A percentile compares a stretch with the other conserved stretches of the same genome.
Conservation (phyloP, 805 yeast species). For the Nakazawaea pomicola region DNA sequence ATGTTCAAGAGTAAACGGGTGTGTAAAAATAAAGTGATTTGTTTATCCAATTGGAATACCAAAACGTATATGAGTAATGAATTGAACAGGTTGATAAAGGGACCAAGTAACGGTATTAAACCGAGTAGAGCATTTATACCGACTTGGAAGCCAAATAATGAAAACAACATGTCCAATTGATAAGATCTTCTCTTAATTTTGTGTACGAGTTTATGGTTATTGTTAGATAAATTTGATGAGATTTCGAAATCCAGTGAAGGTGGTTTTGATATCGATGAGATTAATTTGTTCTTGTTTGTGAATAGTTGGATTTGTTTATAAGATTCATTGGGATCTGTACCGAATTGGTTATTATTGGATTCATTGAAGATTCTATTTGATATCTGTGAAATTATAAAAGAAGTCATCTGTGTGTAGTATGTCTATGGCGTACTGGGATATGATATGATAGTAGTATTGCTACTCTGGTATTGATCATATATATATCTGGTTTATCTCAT, state of each 20-base stretch:
- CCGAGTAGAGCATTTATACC: conserved; percentile 35
- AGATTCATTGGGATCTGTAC: too few relatives aligned
- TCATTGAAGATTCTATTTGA: background rate
- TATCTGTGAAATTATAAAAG: background rate
- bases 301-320: too few relatives aligned
- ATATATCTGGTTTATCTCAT: too few relatives aligned
- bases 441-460: background rate
- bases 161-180: conserved; percentile 39
- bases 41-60: conserved; percentile 28
- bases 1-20: conserved; percentile 33
- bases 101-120: conserved; percentile 34
- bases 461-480: too few relatives aligned
- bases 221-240: conserved; percentile 31
- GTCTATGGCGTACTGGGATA: too few relatives aligned
- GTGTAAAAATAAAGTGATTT: conserved; percentile 35
- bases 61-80: conserved; percentile 17
- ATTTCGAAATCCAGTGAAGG: too few relatives aligned
- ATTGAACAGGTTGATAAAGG: conserved; percentile 32
- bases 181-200: conserved; percentile 29
- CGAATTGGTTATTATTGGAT: too few relatives aligned
- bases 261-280: too few relatives aligned
- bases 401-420: too few relatives aligned
- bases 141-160: conserved; percentile 30
- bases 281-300: too few relatives aligned
- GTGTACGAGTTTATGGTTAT: conserved; percentile 27